Conservation (phyloP, 352 stramenopile species). For the Pythium aquatile region DNA sequence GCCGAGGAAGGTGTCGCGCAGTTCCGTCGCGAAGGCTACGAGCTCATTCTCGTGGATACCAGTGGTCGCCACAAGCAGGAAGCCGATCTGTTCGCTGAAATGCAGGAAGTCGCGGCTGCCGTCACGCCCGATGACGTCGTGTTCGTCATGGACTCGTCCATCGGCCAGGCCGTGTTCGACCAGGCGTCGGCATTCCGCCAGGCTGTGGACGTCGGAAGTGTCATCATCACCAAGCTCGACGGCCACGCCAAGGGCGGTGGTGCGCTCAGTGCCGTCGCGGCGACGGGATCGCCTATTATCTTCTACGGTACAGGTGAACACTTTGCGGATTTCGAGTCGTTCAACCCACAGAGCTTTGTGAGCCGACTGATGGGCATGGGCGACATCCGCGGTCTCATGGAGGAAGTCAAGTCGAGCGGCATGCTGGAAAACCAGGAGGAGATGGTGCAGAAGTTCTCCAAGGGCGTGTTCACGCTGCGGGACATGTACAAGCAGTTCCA, state of each 20-base stretch:
- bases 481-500: slow-evolving; percentile 99
- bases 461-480: slow-evolving; percentile 96
- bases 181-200: slow-evolving; percentile 95
- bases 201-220: slow-evolving; percentile 95
- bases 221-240: slow-evolving; percentile 99
- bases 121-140: slow-evolving; percentile 96
- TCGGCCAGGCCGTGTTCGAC: slow-evolving; percentile 98
- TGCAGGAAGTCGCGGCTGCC: slow-evolving; percentile 96
- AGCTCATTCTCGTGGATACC: slow-evolving; percentile 99
- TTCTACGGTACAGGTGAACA: slow-evolving; percentile 98
- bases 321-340: slow-evolving; percentile 98
- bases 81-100: slow-evolving; percentile 97
- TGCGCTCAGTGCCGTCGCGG: slow-evolving; percentile 96
- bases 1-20: slow-evolving; percentile 97
- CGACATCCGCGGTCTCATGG: slow-evolving; percentile 95
- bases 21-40: slow-evolving; percentile 96
- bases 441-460: slow-evolving; percentile 95
- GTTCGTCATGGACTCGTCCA: slow-evolving; percentile 99
- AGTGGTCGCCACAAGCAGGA: slow-evolving; percentile 98
- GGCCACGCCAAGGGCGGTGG: slow-evolving; percentile 98
- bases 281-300: slow-evolving; percentile 97
- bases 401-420: slow-evolving; percentile 90
- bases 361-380: slow-evolving; percentile 98
- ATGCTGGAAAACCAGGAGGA: slow-evolving; percentile 95
- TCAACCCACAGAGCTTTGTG: slow-evolving; percentile 97